Base-by-base conservation (phyloP, 345 rosid genomes). In the Heritiera littoralis region DNA sequence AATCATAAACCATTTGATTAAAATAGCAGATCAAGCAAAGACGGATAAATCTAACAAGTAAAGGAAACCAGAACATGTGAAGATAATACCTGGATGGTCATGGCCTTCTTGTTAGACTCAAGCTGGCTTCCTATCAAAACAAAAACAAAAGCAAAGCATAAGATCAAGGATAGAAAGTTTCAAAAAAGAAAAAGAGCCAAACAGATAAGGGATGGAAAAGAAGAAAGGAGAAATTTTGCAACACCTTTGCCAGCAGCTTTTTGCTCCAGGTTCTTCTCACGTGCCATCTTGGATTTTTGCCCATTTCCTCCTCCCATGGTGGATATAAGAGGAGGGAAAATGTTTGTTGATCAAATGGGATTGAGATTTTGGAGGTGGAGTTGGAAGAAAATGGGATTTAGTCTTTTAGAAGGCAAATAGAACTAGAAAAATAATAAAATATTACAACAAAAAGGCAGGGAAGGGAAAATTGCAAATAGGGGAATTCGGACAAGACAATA, bases 101-200 rank as follows among this genome's bases (percentile, higher is more conserved):
- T 94, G 77, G 98, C 98, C 86, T 94, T 94, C 92, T 94, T 94
- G 90, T 94, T 94, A 9, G 97, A 72, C 55, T 93, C 93, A 75
- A 93, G 90, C 83, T 93, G 98, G 83, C 98, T 94, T 70, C 97
- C 97, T 94, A 80, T 32, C 17, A 45, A 59, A 45, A 69, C 48
- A 43, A 68, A 9, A 58, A 48, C 52, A 48, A 1, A 80, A 92
- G 83, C 78, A 78, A 75, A 84, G 2, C 13, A 66, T 14, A 61
- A 3, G 65, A 77, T 65, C 54, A 66, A n/a, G 48, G 41, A 77
- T 35, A 51, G 73, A 7, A 9, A 10, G 35, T 35, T 23, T 43
- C 45, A 0, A 14, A 35, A 65, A 55, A 40, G 23, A 15, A 54
- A 11, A 8, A 3, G 43, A 54, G 58, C 61, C n/a, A 32, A 38